A percentile compares a stretch with the other conserved stretches of the same genome.
These are phyloP conservation scores for Acanthamoeba sp. DNA, from an alignment of 208 protist genomes.

Conservation along the genomic window DNA sequence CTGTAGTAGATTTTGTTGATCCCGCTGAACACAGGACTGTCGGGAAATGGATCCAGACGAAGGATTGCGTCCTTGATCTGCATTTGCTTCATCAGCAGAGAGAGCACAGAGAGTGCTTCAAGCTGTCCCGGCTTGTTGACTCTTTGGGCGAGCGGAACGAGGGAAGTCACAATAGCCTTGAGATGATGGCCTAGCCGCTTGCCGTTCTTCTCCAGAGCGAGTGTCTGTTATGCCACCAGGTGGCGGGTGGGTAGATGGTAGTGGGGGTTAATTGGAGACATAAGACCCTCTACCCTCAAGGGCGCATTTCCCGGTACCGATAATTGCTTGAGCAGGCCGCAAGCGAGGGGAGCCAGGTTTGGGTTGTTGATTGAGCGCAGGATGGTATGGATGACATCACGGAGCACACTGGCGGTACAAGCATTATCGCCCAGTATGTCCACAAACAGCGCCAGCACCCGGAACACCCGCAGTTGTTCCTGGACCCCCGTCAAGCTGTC, in stretches of 20 bases:
- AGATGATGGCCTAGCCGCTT: constrained; percentile 36
- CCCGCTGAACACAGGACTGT: background rate
- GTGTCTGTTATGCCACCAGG: background rate
- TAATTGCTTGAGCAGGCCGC: constrained; percentile 41
- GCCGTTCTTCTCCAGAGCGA: constrained; percentile 46
- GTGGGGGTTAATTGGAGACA: background rate
- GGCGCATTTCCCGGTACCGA: background rate
- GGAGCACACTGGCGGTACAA: constrained; percentile 20
- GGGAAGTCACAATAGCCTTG: constrained; percentile 53
- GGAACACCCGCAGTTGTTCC: constrained; percentile 53
- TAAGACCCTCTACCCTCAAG: too few relatives aligned
- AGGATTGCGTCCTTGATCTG: constrained; percentile 67
- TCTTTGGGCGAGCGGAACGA: constrained; percentile 39
- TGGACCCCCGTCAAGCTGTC: background rate
- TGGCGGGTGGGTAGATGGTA: too few relatives aligned
- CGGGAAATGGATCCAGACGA: constrained; percentile 63
- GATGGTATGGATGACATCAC: constrained; percentile 71
- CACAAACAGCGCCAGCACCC: background rate
- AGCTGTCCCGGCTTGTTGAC: background rate
- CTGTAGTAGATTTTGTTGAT: constrained; percentile 69
- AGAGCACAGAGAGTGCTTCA: constrained; percentile 29
- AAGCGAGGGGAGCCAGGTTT: constrained; percentile 3
- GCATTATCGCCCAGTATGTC: constrained; percentile 40
- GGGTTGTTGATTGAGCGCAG: constrained; percentile 29
- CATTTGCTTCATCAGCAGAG: constrained; percentile 27